Percentiles rank a stretch among this genome's conserved stretches.
Evolutionary conservation across 805 yeast genomes (phyloP).

Genomic region (Saturnispora besseyi): DNA sequence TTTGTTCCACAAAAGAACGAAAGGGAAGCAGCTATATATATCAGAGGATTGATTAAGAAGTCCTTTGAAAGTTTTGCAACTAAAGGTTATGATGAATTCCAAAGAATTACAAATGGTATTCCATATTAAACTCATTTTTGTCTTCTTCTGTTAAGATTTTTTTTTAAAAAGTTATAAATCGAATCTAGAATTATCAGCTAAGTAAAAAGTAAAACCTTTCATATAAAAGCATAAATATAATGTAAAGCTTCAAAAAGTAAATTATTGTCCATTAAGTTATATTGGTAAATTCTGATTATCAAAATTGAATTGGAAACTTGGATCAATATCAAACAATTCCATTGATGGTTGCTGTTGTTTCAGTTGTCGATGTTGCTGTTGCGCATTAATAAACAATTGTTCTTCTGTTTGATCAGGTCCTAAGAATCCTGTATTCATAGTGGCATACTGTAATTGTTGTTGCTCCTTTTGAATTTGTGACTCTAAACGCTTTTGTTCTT

Average conservation of each 20-base stretch:
- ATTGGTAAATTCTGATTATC: conserved; percentile 3
- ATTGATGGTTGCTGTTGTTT: background rate
- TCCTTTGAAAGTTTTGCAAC: conserved; percentile 85
- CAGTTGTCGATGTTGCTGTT: background rate
- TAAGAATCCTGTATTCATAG: background rate
- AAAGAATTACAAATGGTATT: conserved; percentile 90
- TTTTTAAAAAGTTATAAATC: too few species aligned
- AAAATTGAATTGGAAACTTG: conserved; percentile 3
- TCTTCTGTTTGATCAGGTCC: background rate
- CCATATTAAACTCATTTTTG: conserved; percentile 51
- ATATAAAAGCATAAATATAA: background rate
- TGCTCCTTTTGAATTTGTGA: conserved; percentile 4
- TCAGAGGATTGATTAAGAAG: conserved; percentile 67
- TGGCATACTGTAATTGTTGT: conserved; percentile 6
- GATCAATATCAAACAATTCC: conserved; percentile 8
- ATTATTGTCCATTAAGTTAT: background rate
- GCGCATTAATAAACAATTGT: background rate
- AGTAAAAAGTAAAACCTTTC: background rate
- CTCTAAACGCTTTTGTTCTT: conserved; percentile 6
- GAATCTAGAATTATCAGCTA: background rate
- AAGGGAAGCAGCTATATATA: conserved; percentile 71
- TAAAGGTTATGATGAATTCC: conserved; percentile 96
- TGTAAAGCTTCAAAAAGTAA: background rate
- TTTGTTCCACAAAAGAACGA: conserved; percentile 78
- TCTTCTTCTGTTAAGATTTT: background rate